Evolutionary conservation across 345 rosid genomes (phyloP), one percentile per base, ranked within the genome.

Genomic region (Dipteronia dyeriana): DNA sequence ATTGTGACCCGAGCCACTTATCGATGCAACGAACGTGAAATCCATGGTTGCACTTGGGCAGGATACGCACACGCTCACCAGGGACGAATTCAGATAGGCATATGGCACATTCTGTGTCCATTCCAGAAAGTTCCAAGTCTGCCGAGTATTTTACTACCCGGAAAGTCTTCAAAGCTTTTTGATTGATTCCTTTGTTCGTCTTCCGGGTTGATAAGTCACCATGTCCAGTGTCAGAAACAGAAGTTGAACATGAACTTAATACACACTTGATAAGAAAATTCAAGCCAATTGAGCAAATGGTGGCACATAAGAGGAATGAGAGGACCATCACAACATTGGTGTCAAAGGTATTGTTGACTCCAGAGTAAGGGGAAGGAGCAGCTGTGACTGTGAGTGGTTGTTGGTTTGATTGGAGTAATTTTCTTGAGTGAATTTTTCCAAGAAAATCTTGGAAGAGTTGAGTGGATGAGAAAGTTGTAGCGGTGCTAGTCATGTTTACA

Each of bases 291-390:
- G 92, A 87, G 84, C 95, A 92, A 72, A 92, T 86, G 56, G 91
- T 70, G 71, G 97, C 97, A 75, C 97, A 94, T n/a, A 91, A 26
- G 69, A 94, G 93, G 59, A 91, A 91, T 22, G 95, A 87, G 39
- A 94, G 83, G 43, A 92, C 87, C 85, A 91, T 87, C 43, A 89
- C 84, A 71, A 94, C 82, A 66, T 94, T 90, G 31, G 95, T 81
- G 70, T 91, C 90, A 68, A 90, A 87, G 79, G 78, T 76, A 84
- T 78, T 81, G 75, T 82, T 68, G 39, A 53, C 61, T 26, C 47
- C 71, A 49, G 78, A 7, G 57, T 67, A 78, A 62, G 86, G 64
- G 87, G 73, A 41, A n/a, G 89, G 84, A 78, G 92, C 79, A 8
- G 86, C 77, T 16, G 85, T 7, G 13, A 25, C 49, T 64, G 77